phyloP scores from a whole-genome alignment of 495 filamentous ascomycete genomes.

The Friedmanniomyces endolithicus region DNA sequence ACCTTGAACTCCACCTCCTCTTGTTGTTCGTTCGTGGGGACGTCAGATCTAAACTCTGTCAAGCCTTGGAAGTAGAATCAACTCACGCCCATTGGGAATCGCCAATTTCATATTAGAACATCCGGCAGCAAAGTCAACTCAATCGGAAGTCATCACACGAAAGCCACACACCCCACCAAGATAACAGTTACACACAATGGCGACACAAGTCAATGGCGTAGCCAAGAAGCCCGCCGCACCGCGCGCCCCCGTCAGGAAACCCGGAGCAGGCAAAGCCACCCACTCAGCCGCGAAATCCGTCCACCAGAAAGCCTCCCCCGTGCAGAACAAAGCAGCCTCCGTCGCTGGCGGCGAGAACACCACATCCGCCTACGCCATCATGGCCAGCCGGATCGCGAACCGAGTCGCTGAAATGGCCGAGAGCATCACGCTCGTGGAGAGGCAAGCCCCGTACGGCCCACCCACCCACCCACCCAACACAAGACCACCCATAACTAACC shows the following conservation, averaged over 20 bases:
- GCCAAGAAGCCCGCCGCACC: constrained; percentile 16
- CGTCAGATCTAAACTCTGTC: background rate
- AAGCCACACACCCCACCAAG: background rate
- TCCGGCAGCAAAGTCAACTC: background rate
- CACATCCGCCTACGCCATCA: constrained; percentile 30
- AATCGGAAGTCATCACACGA: background rate
- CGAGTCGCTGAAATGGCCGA: constrained; percentile 34
- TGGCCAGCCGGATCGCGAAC: constrained; percentile 31
- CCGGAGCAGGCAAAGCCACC: constrained; percentile 4
- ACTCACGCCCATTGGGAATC: too few relatives aligned
- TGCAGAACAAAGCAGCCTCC: constrained; percentile 15
- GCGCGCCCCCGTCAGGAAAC: constrained; percentile 13
- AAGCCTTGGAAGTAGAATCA: too few relatives aligned
- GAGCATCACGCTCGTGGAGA: constrained; percentile 34
- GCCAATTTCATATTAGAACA: background rate
- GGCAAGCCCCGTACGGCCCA: too few relatives aligned
- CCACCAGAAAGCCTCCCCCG: constrained; percentile 11
- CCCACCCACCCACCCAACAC: too few relatives aligned
- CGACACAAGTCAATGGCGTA: constrained; percentile 9
- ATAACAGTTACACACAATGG: constrained; percentile 7
- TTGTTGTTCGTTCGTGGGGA: background rate
- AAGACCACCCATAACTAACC: too few relatives aligned
- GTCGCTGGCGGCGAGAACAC: constrained; percentile 13
- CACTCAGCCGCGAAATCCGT: constrained; percentile 2
- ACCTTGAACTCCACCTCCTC: background rate